Percentiles rank a stretch among this genome's conserved stretches.
Conservation (phyloP, 1,284 basidiomycete species). For the Trametes pubescens region DNA sequence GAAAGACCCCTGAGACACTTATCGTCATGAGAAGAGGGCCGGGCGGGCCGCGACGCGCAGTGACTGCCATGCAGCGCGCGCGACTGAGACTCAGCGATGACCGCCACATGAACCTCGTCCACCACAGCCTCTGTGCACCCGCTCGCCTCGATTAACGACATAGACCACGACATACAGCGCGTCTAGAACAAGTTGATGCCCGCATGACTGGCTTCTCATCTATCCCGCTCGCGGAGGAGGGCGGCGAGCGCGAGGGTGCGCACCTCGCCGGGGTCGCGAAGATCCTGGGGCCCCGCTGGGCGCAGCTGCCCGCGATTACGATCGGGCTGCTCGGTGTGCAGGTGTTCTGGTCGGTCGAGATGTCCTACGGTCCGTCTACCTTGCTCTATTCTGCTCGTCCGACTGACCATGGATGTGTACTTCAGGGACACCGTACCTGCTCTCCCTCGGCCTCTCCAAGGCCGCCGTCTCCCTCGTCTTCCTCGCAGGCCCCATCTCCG, state of each 20-base stretch:
- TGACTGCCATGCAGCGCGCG: neutral
- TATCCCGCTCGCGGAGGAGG: slow-evolving; percentile 50
- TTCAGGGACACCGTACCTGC: slow-evolving; percentile 88
- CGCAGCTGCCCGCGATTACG: slow-evolving; percentile 78
- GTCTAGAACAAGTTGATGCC: neutral
- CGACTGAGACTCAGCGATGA: too few relatives aligned
- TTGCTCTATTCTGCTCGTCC: neutral
- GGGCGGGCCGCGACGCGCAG: slow-evolving; percentile 8
- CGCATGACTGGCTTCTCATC: slow-evolving; percentile 57
- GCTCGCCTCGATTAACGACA: neutral
- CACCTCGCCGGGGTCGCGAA: slow-evolving; percentile 63
- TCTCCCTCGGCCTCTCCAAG: slow-evolving; percentile 90
- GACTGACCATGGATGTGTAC: neutral
- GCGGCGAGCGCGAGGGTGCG: slow-evolving; percentile 42
- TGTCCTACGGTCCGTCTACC: slow-evolving; percentile 78
- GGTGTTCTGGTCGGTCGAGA: slow-evolving; percentile 91
- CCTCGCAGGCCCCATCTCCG: slow-evolving; percentile 92
- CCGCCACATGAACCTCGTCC: neutral
- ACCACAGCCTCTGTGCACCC: neutral
- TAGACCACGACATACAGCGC: neutral
- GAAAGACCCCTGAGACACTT: too few relatives aligned
- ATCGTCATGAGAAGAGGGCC: neutral
- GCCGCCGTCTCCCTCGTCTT: slow-evolving; percentile 91
- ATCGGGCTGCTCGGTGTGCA: slow-evolving; percentile 84
- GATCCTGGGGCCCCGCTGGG: slow-evolving; percentile 67